Conservation (phyloP, 1,284 basidiomycete species). For the Ustilago lituana region DNA sequence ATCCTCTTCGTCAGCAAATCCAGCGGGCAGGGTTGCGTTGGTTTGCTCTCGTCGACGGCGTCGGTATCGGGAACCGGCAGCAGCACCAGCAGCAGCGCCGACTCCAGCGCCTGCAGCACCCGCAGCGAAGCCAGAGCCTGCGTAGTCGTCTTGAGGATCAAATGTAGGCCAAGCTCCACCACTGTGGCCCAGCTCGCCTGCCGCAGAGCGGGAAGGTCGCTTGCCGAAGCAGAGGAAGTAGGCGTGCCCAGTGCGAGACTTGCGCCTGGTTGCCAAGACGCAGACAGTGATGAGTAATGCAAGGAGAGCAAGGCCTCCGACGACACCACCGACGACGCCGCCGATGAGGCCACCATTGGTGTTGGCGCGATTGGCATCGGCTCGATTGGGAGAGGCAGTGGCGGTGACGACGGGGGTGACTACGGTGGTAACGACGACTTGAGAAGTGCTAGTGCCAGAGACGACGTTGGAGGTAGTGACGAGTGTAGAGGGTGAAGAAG, state of each 20-base stretch:
- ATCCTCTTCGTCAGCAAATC: constrained; percentile 46
- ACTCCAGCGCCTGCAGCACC: constrained; percentile 25
- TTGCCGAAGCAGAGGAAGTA: constrained; percentile 60
- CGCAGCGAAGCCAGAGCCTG: constrained; percentile 12
- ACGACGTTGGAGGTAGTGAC: constrained; percentile 35
- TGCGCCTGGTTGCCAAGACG: constrained; percentile 37
- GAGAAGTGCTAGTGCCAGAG: constrained; percentile 42
- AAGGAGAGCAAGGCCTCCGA: constrained; percentile 52
- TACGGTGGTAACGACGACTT: constrained; percentile 29
- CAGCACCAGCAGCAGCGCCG: constrained; percentile 30
- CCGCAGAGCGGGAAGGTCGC: constrained; percentile 33
- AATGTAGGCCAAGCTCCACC: constrained; percentile 58
- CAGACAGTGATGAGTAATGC: constrained; percentile 44
- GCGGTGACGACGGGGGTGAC: constrained; percentile 39
- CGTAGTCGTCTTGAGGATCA: constrained; percentile 45
- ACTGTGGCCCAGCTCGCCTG: constrained; percentile 29
- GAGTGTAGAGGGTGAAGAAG: constrained; percentile 35
- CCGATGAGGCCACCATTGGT: constrained; percentile 57
- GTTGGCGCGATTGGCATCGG: constrained; percentile 25
- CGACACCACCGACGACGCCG: constrained; percentile 58
- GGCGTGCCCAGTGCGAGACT: constrained; percentile 50
- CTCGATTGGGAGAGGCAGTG: constrained; percentile 18
- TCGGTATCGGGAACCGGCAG: constrained; percentile 21
- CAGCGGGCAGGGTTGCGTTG: constrained; percentile 45
- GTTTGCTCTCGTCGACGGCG: constrained; percentile 23